Conservation (phyloP, 495 filamentous ascomycete genomes). For the Viridothelium virens region DNA sequence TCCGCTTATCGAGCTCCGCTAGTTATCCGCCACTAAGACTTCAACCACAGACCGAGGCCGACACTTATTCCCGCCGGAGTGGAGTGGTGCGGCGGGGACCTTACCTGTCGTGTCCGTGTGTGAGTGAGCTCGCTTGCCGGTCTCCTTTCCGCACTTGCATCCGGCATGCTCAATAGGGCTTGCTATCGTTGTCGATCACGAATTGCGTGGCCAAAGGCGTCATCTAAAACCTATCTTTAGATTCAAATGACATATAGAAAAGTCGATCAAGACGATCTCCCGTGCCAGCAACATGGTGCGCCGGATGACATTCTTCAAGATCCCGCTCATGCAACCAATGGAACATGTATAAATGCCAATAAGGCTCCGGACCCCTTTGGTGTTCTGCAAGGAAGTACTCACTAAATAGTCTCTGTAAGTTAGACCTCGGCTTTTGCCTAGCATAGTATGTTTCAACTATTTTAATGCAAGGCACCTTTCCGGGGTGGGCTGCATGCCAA, state of each 20-base stretch:
- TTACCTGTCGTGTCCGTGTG: neutral
- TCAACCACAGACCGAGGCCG: neutral
- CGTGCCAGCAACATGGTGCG: neutral
- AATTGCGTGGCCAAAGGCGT: neutral
- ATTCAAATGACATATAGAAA: neutral
- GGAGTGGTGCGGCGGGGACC: neutral
- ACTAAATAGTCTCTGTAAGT: neutral
- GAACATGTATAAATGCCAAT: neutral
- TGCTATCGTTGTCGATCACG: conserved; percentile 1
- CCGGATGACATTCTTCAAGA: neutral
- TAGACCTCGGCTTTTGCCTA: neutral
- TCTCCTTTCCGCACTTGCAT: neutral
- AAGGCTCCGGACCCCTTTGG: neutral
- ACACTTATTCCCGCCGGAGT: neutral
- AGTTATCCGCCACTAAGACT: neutral
- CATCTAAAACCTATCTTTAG: conserved; percentile 4
- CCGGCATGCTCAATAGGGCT: neutral
- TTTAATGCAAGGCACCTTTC: neutral
- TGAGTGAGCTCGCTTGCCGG: neutral
- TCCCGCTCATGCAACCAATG: neutral
- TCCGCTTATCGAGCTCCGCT: neutral
- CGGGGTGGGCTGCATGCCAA: neutral
- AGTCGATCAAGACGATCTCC: conserved; percentile 8
- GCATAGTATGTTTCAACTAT: neutral
- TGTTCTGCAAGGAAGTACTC: too few relatives aligned